A percentile compares a stretch with the other conserved stretches of the same genome.
Evolutionary conservation across 768 basidiomycete species (phyloP).

Genomic region (Termitomyces sp.): DNA sequence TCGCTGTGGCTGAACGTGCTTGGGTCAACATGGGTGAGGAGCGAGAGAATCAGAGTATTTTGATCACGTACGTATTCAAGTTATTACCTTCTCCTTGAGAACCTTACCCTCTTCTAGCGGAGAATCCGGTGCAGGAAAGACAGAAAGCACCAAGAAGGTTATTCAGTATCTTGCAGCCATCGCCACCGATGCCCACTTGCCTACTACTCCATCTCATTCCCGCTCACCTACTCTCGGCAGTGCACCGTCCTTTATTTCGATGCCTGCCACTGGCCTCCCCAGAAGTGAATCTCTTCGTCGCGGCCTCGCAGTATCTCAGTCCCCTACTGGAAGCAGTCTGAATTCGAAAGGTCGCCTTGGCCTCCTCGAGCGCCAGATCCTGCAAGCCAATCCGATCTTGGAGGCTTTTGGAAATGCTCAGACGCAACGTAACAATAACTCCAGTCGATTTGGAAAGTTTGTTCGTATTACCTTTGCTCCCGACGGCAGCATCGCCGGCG

Average conservation of each 20-base stretch:
- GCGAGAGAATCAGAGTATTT: slow-evolving; percentile 94
- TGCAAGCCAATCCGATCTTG: slow-evolving; percentile 95
- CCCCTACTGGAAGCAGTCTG: slow-evolving; percentile 44
- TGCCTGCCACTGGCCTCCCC: slow-evolving; percentile 69
- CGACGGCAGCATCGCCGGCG: slow-evolving; percentile 93
- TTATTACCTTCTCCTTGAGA: not conserved
- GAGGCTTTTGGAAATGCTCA: slow-evolving; percentile 99
- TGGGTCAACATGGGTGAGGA: slow-evolving; percentile 99
- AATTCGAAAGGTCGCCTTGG: slow-evolving; percentile 78
- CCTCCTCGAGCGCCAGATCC: slow-evolving; percentile 90
- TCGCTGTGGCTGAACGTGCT: slow-evolving; percentile 94
- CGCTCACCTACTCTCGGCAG: slow-evolving; percentile 62
- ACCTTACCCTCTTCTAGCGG: slow-evolving; percentile 52
- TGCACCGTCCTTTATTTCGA: slow-evolving; percentile 46
- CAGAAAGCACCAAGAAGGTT: slow-evolving; percentile 98
- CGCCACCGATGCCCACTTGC: slow-evolving; percentile 73
- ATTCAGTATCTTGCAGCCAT: slow-evolving; percentile 99
- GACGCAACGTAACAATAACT: slow-evolving; percentile 97
- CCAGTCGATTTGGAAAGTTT: slow-evolving; percentile 98
- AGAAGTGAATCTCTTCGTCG: slow-evolving; percentile 62
- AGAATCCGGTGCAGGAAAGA: slow-evolving; percentile 99
- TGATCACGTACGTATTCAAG: slow-evolving; percentile 79
- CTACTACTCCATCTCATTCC: slow-evolving; percentile 58
- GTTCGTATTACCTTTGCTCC: slow-evolving; percentile 93
- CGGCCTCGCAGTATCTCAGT: slow-evolving; percentile 45